These are phyloP conservation scores for Umbellularia californica DNA, from an alignment of 164 flowering plant genomes.

Conservation along the genomic window DNA sequence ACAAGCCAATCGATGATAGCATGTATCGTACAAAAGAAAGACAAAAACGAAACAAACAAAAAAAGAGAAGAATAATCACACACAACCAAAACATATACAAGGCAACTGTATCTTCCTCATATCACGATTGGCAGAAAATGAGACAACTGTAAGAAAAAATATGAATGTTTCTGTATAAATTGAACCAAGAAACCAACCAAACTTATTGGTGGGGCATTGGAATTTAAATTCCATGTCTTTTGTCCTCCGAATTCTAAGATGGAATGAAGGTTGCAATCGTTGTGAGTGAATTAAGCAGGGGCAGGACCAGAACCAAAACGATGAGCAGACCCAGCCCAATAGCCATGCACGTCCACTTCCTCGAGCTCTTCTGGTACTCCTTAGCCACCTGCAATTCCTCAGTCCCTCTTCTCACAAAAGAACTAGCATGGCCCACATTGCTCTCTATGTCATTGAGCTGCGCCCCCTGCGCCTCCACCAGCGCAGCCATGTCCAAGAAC, in stretches of 20 bases:
- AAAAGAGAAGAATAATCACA: neutral
- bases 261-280: neutral
- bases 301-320: conserved; percentile 15
- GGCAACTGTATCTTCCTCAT: neutral
- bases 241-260: neutral
- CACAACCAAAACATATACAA: neutral
- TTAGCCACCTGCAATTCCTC: conserved; percentile 23
- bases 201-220: neutral
- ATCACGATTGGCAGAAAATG: neutral
- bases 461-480: conserved; percentile 34
- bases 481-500: conserved; percentile 36
- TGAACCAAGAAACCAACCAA: neutral
- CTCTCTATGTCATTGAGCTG: conserved; percentile 31
- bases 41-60: too few relatives aligned
- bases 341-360: conserved; percentile 30
- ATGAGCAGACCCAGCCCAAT: conserved; percentile 9
- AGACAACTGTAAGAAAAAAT: too few relatives aligned
- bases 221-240: neutral
- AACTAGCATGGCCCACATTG: conserved; percentile 27
- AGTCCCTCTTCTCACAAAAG: conserved; percentile 25
- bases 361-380: conserved; percentile 24
- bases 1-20: neutral
- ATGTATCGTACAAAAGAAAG: too few relatives aligned
- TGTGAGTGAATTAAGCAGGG: conserved; percentile 4
- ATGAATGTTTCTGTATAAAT: neutral